phyloP scores from a whole-genome alignment of 2,329 filamentous ascomycete species.

The Emergomyces africanus region DNA sequence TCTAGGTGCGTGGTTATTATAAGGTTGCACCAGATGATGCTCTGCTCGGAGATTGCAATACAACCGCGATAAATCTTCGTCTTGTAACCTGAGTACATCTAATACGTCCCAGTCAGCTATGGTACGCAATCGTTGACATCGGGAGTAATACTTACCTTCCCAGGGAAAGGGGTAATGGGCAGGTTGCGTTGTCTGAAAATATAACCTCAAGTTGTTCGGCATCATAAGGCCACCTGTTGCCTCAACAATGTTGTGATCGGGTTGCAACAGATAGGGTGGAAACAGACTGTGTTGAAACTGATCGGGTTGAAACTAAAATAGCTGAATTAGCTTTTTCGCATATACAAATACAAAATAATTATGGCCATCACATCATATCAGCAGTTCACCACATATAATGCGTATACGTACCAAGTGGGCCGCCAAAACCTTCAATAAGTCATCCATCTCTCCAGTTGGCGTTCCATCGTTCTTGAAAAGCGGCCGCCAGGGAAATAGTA shows the following conservation, averaged over 20 bases:
- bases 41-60: conserved; percentile 43
- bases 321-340: conserved; percentile 8
- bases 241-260: too few relatives aligned
- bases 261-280: too few relatives aligned
- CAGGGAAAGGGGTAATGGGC: conserved; percentile 55
- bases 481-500: too few relatives aligned
- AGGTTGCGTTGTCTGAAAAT: conserved; percentile 57
- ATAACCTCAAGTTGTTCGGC: conserved; percentile 60
- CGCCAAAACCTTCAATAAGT: conserved; percentile 50
- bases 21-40: conserved; percentile 52
- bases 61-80: conserved; percentile 44
- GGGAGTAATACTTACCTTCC: conserved; percentile 38
- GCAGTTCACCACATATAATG: neutral
- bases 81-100: conserved; percentile 44
- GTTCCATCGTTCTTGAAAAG: conserved; percentile 57
- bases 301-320: neutral
- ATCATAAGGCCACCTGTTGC: conserved; percentile 56
- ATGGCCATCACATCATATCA: conserved; percentile 2
- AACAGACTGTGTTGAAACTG: too few relatives aligned
- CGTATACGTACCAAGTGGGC: conserved; percentile 50
- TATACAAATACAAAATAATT: neutral
- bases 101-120: conserved; percentile 6
- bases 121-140: neutral
- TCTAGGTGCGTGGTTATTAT: conserved; percentile 39
- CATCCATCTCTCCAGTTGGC: conserved; percentile 59